phyloP scores from a whole-genome alignment of 2,329 filamentous ascomycete species.

The Neofusicoccum kwambonambiense region DNA sequence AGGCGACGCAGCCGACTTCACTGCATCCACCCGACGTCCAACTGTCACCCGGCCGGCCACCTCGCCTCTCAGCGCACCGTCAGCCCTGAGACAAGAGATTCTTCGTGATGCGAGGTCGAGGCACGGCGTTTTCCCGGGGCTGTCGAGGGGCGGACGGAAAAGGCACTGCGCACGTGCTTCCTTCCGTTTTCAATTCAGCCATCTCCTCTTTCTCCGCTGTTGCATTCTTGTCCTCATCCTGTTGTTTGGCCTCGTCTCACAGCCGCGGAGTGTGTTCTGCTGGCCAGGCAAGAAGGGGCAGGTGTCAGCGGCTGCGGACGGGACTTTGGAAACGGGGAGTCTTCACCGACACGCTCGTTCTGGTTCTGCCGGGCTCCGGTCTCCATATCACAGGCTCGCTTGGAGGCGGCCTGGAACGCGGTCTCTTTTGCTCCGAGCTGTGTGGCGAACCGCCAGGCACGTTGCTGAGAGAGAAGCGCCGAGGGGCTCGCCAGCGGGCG shows the following conservation, averaged over 20 bases:
- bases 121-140: too few relatives aligned
- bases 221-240: too few relatives aligned
- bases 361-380: neutral
- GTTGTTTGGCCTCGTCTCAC: too few relatives aligned
- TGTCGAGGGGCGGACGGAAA: too few relatives aligned
- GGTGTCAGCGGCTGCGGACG: too few relatives aligned
- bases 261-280: too few relatives aligned
- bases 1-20: neutral
- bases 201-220: too few relatives aligned
- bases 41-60: neutral
- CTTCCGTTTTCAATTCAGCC: too few relatives aligned
- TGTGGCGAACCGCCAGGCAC: conserved; percentile 2
- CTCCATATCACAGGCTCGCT: conserved; percentile 5
- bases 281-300: too few relatives aligned
- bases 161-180: too few relatives aligned
- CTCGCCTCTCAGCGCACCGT: neutral
- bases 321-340: neutral
- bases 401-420: conserved; percentile 6
- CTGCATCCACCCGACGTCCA: neutral
- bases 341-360: neutral
- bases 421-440: conserved; percentile 5
- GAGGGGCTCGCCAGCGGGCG: neutral
- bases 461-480: conserved; percentile 8
- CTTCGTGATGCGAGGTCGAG: too few relatives aligned
- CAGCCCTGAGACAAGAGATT: too few relatives aligned